Evolutionary conservation across 2,329 filamentous ascomycete species (phyloP).

Genomic region (Cladosporium sp.): DNA sequence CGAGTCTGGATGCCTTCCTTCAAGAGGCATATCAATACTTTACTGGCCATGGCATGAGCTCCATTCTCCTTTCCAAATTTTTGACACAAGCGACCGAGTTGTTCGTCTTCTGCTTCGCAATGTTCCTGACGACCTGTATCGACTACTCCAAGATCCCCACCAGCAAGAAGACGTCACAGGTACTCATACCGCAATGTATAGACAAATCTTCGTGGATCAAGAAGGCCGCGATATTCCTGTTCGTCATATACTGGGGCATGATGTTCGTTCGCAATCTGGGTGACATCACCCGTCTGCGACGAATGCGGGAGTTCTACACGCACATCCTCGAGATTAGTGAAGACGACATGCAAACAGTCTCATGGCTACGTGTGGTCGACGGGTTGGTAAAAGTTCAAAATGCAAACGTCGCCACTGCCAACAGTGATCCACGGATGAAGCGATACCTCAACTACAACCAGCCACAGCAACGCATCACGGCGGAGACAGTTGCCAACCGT

Average conservation of each 20-base stretch:
- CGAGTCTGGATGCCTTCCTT: constrained; percentile 86
- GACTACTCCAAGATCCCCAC: constrained; percentile 73
- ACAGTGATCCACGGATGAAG: constrained; percentile 60
- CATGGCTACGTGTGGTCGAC: constrained; percentile 88
- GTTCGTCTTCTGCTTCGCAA: constrained; percentile 80
- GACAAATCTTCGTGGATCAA: constrained; percentile 70
- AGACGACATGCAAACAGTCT: constrained; percentile 88
- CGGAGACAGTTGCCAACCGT: constrained; percentile 94
- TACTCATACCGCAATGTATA: constrained; percentile 75
- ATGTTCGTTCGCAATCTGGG: constrained; percentile 70
- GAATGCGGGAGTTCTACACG: constrained; percentile 83
- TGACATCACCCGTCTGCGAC: constrained; percentile 63
- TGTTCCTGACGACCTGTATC: constrained; percentile 82
- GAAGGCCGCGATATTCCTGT: constrained; percentile 80
- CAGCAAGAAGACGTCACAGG: constrained; percentile 62
- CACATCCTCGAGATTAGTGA: constrained; percentile 81
- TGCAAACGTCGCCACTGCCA: constrained; percentile 80
- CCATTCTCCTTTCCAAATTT: constrained; percentile 72
- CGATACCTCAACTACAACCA: constrained; percentile 60
- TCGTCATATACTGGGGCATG: constrained; percentile 82
- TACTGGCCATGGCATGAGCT: constrained; percentile 78
- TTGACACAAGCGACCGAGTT: constrained; percentile 77
- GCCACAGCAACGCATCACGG: constrained; percentile 80
- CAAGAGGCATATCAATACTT: constrained; percentile 86
- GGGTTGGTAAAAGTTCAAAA: constrained; percentile 83